Conservation (phyloP, 495 filamentous ascomycete species). For the Podospora tetraspora region DNA sequence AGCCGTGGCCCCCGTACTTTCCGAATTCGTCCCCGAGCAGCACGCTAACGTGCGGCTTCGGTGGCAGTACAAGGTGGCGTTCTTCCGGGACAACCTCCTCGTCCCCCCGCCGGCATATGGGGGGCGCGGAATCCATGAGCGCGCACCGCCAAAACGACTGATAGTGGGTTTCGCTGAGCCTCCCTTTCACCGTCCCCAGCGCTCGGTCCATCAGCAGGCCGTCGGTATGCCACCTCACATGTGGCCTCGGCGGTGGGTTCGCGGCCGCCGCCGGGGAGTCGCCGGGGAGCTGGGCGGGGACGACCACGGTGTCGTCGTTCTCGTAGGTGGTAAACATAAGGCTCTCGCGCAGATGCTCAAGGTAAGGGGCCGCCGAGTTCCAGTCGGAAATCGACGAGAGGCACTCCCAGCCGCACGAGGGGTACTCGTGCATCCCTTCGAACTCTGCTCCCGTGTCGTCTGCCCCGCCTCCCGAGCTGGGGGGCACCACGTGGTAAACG, state of each 20-base stretch:
- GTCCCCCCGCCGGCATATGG: not conserved
- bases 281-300: not conserved
- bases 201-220: too few relatives aligned
- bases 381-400: not conserved
- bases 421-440: not conserved
- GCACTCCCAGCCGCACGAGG: not conserved
- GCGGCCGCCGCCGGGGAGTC: too few relatives aligned
- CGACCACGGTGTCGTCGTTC: not conserved
- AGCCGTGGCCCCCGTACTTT: too few relatives aligned
- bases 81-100: too few relatives aligned
- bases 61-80: not conserved
- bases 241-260: too few relatives aligned
- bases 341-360: not conserved
- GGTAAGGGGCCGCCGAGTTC: not conserved
- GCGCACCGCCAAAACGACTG: not conserved
- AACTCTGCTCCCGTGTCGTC: not conserved
- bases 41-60: not conserved
- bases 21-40: too few relatives aligned
- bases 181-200: too few relatives aligned
- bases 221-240: too few relatives aligned
- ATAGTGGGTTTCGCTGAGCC: too few relatives aligned
- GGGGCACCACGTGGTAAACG: not conserved
- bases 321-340: too few relatives aligned
- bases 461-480: too few relatives aligned
- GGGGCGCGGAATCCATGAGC: not conserved